A percentile compares a stretch with the other conserved stretches of the same genome.
Evolutionary conservation across 2,329 filamentous ascomycete species (phyloP).

Genomic region (Penicillium rolfsii): DNA sequence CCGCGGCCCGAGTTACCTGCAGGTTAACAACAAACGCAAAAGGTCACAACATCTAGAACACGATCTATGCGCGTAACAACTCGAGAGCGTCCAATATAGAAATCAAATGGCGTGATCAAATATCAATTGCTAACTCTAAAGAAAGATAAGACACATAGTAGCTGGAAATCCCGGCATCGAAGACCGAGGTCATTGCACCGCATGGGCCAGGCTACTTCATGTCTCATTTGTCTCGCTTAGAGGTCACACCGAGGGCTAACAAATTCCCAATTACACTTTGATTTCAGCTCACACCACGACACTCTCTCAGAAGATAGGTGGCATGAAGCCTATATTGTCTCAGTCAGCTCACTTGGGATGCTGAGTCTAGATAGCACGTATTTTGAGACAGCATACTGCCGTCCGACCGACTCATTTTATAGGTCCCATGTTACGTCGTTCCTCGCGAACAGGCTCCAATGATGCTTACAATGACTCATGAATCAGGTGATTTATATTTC

Average conservation of each 20-base stretch:
- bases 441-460: neutral
- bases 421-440: neutral
- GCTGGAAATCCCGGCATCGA: neutral
- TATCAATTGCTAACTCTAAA: too few relatives aligned
- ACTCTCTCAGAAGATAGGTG: neutral
- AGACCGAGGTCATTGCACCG: neutral
- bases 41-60: neutral
- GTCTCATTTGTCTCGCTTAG: conserved; percentile 16
- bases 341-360: neutral
- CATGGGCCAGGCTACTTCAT: conserved; percentile 9
- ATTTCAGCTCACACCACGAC: conserved; percentile 10
- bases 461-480: conserved; percentile 8
- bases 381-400: conserved; percentile 11
- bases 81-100: neutral
- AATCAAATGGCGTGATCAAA: neutral
- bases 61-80: neutral
- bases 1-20: conserved; percentile 2
- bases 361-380: neutral
- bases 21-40: neutral
- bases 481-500: neutral
- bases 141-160: neutral
- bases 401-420: conserved; percentile 13
- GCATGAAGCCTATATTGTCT: conserved; percentile 7
- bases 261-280: neutral
- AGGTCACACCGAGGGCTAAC: conserved; percentile 12